These are phyloP conservation scores for Trichodelitschia bisporula DNA, from an alignment of 495 filamentous ascomycete genomes.

Conservation along the genomic window DNA sequence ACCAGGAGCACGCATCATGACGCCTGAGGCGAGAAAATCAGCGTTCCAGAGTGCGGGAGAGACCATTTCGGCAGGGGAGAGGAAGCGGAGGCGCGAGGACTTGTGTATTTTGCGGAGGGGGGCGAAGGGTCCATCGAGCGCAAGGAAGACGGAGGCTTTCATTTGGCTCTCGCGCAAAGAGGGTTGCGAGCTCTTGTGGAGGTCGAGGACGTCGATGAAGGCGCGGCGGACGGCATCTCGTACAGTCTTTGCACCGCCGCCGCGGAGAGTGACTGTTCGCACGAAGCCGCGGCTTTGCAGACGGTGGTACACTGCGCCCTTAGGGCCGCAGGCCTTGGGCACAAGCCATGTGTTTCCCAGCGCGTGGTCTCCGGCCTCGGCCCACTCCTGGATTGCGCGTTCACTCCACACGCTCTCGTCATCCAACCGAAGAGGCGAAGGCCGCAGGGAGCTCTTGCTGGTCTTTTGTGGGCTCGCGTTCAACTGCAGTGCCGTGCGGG, in stretches of 20 bases:
- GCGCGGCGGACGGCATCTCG: conserved; percentile 28
- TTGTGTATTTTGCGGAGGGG: conserved; percentile 48
- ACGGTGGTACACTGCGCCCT: conserved; percentile 30
- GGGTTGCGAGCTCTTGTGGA: conserved; percentile 1
- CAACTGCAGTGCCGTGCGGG: conserved; percentile 16
- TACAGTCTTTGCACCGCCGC: conserved; percentile 34
- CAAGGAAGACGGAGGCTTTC: conserved; percentile 8
- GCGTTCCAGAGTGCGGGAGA: conserved; percentile 41
- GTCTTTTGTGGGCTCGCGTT: too few relatives aligned
- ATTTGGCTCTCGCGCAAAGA: conserved; percentile 4
- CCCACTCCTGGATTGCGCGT: conserved; percentile 19
- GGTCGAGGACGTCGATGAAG: conserved; percentile 24
- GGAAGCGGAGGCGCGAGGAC: conserved; percentile 37
- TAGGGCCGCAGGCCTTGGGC: conserved; percentile 29
- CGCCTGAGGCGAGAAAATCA: conserved; percentile 33
- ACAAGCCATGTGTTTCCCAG: too few relatives aligned
- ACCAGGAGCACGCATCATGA: conserved; percentile 31
- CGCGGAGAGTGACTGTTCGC: conserved; percentile 26
- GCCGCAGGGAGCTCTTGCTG: background rate
- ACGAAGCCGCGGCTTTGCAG: conserved; percentile 42
- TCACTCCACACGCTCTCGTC: conserved; percentile 15
- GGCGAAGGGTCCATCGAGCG: conserved; percentile 29
- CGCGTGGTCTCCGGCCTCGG: conserved; percentile 13
- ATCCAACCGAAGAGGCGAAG: conserved; percentile 1
- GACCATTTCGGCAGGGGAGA: conserved; percentile 37